These are phyloP conservation scores for Haplographium delicatum DNA, from an alignment of 495 filamentous ascomycete genomes.

Conservation along the genomic window DNA sequence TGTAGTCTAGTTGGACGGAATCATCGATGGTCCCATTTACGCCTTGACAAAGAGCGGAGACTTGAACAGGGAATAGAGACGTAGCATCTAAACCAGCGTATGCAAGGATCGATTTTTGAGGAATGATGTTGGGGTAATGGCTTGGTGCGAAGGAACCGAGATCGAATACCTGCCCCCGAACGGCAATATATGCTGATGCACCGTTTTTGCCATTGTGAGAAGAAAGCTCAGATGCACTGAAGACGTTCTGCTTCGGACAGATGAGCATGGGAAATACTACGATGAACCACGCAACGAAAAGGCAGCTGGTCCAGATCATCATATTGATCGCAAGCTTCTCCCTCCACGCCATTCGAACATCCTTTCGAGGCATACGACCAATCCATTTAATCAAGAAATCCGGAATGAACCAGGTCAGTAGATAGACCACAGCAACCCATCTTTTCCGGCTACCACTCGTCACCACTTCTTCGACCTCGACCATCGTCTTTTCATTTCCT, in stretches of 20 bases:
- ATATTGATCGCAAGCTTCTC: constrained; percentile 98
- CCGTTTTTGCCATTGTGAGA: constrained; percentile 67
- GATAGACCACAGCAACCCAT: constrained; percentile 84
- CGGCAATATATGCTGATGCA: constrained; percentile 59
- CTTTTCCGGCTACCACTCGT: constrained; percentile 80
- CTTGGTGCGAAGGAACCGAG: constrained; percentile 63
- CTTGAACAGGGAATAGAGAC: constrained; percentile 87
- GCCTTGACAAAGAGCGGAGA: constrained; percentile 85
- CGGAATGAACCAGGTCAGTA: constrained; percentile 82
- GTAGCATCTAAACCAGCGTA: constrained; percentile 88
- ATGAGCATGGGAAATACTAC: constrained; percentile 82
- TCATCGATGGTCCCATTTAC: constrained; percentile 58
- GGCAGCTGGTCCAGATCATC: constrained; percentile 89
- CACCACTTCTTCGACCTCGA: constrained; percentile 78
- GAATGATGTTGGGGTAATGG: constrained; percentile 81
- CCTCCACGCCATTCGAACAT: constrained; percentile 90
- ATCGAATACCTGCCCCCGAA: constrained; percentile 88
- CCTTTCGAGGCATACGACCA: constrained; percentile 85
- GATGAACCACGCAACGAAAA: constrained; percentile 77
- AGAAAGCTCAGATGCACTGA: constrained; percentile 70
- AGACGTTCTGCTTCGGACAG: constrained; percentile 88
- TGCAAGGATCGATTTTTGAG: constrained; percentile 56
- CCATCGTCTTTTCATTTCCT: constrained; percentile 82
- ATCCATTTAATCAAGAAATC: constrained; percentile 74
- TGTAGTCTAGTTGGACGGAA: constrained; percentile 76